phyloP scores from a whole-genome alignment of 1,139 yeast species.

The Petasospora fabianii region DNA sequence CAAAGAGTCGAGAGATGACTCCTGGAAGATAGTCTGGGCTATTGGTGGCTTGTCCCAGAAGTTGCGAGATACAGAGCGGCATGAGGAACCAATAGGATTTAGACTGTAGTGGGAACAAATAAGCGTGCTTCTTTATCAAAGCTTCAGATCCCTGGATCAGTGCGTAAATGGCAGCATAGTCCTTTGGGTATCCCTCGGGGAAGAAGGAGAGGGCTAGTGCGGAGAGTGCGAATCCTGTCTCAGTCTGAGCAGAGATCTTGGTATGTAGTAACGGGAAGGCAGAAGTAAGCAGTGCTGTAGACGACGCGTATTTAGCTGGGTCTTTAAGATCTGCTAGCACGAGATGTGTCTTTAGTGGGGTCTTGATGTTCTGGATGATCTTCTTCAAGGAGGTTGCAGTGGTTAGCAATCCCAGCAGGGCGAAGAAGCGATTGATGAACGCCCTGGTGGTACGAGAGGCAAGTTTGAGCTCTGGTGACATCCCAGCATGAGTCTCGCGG shows the following conservation, averaged over 20 bases:
- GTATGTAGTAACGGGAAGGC: conserved; percentile 9
- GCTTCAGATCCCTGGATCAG: conserved; percentile 8
- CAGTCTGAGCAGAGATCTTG: neutral
- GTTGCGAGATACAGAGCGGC: conserved; percentile 12
- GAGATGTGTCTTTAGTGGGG: conserved; percentile 1
- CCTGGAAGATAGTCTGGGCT: conserved; percentile 15
- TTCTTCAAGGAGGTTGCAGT: conserved; percentile 6
- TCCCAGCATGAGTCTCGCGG: neutral
- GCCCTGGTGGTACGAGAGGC: conserved; percentile 3
- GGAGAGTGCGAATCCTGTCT: conserved; percentile 2
- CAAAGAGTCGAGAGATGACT: conserved; percentile 3
- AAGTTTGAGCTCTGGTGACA: neutral
- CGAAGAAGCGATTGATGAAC: conserved; percentile 10
- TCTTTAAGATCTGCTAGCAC: neutral
- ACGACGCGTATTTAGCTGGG: conserved; percentile 4
- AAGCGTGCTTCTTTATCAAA: neutral
- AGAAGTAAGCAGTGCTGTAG: conserved; percentile 4
- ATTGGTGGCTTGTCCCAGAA: conserved; percentile 4
- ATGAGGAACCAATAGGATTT: conserved; percentile 9
- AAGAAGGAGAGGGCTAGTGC: conserved; percentile 6
- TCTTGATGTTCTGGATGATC: conserved; percentile 2
- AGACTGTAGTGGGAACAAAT: neutral
- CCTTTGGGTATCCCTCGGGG: conserved; percentile 16
- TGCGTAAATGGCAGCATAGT: conserved; percentile 9
- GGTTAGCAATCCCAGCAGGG: conserved; percentile 10